A percentile compares a stretch with the other conserved stretches of the same genome.
Conservation (phyloP, 768 basidiomycete genomes). For the Leucosporidium creatinivorum region DNA sequence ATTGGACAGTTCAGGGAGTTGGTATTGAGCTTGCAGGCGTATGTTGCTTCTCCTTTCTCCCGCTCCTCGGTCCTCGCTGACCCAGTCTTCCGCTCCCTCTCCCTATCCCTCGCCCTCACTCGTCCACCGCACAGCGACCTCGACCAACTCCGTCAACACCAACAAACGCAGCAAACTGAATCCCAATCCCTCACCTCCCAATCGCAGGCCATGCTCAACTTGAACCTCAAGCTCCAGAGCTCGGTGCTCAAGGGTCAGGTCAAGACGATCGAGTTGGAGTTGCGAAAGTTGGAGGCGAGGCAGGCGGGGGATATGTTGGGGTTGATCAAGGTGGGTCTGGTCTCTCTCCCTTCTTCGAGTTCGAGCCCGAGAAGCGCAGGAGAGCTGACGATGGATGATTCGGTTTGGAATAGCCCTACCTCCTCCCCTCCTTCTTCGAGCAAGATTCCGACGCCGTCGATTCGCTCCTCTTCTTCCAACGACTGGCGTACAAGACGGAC, state of each 20-base stretch:
- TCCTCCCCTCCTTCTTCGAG: conserved; percentile 83
- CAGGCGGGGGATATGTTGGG: conserved; percentile 71
- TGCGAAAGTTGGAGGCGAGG: conserved; percentile 72
- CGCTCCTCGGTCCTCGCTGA: neutral
- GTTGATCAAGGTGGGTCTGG: conserved; percentile 63
- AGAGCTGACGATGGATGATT: neutral
- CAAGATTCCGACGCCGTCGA: conserved; percentile 80
- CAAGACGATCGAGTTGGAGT: conserved; percentile 78
- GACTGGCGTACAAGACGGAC: conserved; percentile 77
- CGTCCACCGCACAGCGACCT: conserved; percentile 58
- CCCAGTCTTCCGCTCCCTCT: neutral
- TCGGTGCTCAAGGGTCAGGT: conserved; percentile 85
- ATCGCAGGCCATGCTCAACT: conserved; percentile 84
- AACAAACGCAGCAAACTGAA: conserved; percentile 73
- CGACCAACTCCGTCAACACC: conserved; percentile 71
- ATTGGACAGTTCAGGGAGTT: conserved; percentile 89
- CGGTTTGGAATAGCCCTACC: conserved; percentile 57
- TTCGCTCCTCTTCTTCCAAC: conserved; percentile 87
- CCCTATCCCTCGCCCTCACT: neutral
- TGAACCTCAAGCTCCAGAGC: conserved; percentile 90
- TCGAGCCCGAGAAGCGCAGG: too few relatives aligned
- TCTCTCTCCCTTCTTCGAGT: neutral
- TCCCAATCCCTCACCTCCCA: conserved; percentile 77
- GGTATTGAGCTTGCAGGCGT: conserved; percentile 76
- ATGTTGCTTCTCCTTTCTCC: conserved; percentile 32